phyloP scores from a whole-genome alignment of 257 asterid genomes.

The Solanum rostratum region DNA sequence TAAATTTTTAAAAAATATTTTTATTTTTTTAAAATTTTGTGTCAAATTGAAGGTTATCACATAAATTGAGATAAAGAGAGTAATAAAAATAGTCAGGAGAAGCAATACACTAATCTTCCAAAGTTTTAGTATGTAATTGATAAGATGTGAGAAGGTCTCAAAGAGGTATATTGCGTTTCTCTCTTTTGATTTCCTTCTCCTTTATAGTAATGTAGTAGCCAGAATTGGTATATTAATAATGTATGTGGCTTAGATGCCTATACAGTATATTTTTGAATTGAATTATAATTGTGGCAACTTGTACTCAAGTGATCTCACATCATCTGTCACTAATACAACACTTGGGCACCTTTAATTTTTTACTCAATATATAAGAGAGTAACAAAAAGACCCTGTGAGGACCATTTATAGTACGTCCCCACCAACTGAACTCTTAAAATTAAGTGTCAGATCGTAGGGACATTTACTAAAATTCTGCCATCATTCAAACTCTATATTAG shows the following conservation, averaged over 20 bases:
- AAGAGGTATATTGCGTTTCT: background rate
- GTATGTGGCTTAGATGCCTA: background rate
- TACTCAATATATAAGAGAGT: background rate
- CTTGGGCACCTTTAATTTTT: background rate
- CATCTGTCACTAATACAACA: too few relatives aligned
- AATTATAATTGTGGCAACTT: background rate
- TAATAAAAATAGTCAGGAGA: background rate
- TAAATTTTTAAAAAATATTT: too few relatives aligned
- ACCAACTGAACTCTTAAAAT: background rate
- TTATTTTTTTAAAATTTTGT: too few relatives aligned
- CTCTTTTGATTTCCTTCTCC: background rate
- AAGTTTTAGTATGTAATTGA: background rate
- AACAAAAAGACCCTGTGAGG: background rate
- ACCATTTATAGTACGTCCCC: slow-evolving; percentile 1
- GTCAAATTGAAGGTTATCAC: too few relatives aligned
- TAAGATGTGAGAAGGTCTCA: background rate
- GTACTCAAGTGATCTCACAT: slow-evolving; percentile 9
- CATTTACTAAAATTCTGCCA: background rate
- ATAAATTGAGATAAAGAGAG: too few relatives aligned
- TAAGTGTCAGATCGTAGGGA: background rate
- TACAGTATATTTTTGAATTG: background rate
- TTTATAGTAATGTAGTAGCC: too few relatives aligned
- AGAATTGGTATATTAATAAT: background rate
- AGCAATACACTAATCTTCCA: background rate
- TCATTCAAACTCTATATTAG: background rate